Conservation (phyloP, 192 early-diverging fungal genomes). For the Backusella parvicylindrica region DNA sequence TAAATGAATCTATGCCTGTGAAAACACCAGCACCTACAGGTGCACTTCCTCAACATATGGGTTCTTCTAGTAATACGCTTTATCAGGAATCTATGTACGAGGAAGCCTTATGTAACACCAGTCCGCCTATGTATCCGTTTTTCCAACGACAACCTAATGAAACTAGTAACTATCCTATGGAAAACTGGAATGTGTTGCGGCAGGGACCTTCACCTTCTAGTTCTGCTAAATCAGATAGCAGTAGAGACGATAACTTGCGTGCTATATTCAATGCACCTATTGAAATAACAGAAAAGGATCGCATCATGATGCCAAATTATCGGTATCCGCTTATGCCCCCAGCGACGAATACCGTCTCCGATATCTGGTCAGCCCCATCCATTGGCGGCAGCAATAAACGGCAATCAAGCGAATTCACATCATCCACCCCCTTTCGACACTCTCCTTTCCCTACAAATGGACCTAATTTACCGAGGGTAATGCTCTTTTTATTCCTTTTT, state of each 20-base stretch:
- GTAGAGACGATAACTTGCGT: background rate
- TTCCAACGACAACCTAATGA: background rate
- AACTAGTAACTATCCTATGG: background rate
- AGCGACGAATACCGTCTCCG: background rate
- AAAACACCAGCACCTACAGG: background rate
- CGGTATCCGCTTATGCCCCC: slow-evolving; percentile 2
- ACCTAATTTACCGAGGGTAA: slow-evolving; percentile 1
- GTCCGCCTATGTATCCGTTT: background rate
- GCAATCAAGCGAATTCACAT: background rate
- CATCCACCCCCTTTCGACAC: background rate
- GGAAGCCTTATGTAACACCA: background rate
- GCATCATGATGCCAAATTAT: background rate
- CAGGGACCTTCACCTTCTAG: background rate
- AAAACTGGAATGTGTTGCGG: background rate
- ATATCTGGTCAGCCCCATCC: slow-evolving; percentile 9
- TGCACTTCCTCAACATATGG: too few species aligned
- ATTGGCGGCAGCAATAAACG: background rate
- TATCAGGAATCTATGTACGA: background rate
- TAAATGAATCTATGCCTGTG: background rate
- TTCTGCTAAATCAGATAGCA: background rate
- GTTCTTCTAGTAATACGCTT: background rate
- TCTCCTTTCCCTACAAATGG: background rate
- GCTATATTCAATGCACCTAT: slow-evolving; percentile 5
- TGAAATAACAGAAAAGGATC: background rate
- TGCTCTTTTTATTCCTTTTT: background rate